Base-by-base conservation (phyloP, 1,284 basidiomycete genomes). In the Tilletia caries region DNA sequence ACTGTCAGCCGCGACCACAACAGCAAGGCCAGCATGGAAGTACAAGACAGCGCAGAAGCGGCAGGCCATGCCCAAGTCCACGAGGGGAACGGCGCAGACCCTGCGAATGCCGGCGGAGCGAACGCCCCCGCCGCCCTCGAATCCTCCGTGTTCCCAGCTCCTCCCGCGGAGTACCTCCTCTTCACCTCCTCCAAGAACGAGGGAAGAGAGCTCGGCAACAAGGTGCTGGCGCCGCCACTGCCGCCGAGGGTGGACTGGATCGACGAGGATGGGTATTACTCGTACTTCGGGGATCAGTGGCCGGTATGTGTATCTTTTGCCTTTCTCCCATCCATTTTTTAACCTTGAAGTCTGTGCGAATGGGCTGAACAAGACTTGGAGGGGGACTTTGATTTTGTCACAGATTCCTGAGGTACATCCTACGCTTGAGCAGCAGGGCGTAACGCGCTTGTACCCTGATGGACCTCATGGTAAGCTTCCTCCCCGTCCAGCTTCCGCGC, bases 171-270 rank as follows among this genome's bases (percentile, higher is more conserved):
- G 18, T 62, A 62, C 32, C 58, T 34, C 2, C 27, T 33, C 29
- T 62, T 62, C 32, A 33, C 58, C 1, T 62, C 58, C 32, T 8
- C 10, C 1, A 50, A 50, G 13, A 15, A 25, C 48, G 72, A 73
- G 5, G 46, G 46, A 50, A 20, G 25, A n/a, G 46, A 18, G 20
- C 20, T 50, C 58, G 3, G 10, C 48, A n/a, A 8, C 48, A 25
- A 50, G 20, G 48, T n/a, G 37, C 71, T 82, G 8, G 37, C 1
- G 15, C 37, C 37, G 37, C 37, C 37, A 5, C 66, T 67, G 23
- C 75, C 75, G 18, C 80, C 79, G 32, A 73, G 74, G 23, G 69
- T 80, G 5, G 76, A 79, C 50, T 82, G 78, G 80, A 81, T 82
- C 65, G 77, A 80, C 64, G 68, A 82, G 46, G 80, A 82, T 62